phyloP scores from a whole-genome alignment of 140 eudicot species.

The Stevia rebaudiana region DNA sequence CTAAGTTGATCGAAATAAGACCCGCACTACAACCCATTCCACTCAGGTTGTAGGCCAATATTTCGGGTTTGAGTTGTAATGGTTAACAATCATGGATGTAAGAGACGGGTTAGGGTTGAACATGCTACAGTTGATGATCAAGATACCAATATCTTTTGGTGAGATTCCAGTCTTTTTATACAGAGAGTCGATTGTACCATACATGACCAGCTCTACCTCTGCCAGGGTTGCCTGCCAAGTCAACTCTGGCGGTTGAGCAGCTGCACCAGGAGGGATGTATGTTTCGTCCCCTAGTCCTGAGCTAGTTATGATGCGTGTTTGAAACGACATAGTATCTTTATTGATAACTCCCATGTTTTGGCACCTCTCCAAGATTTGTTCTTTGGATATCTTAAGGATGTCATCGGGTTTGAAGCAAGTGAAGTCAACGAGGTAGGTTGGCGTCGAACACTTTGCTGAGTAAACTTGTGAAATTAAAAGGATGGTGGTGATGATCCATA shows the following conservation, averaged over 20 bases:
- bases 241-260: constrained; percentile 40
- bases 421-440: constrained; percentile 54
- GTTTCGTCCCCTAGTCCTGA: constrained; percentile 72
- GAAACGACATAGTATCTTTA: constrained; percentile 52
- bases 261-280: constrained; percentile 45
- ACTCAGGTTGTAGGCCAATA: constrained; percentile 48
- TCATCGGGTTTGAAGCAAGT: constrained; percentile 52
- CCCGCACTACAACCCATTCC: constrained; percentile 88
- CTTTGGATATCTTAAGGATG: background rate
- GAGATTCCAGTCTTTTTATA: constrained; percentile 37
- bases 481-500: constrained; percentile 29
- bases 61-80: constrained; percentile 44
- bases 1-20: constrained; percentile 55
- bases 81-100: constrained; percentile 70
- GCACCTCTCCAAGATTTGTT: constrained; percentile 4
- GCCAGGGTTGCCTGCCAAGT: constrained; percentile 42
- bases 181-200: constrained; percentile 50
- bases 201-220: constrained; percentile 66
- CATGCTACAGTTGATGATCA: constrained; percentile 63
- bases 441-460: constrained; percentile 49
- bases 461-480: constrained; percentile 28
- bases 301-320: constrained; percentile 32
- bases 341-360: constrained; percentile 38
- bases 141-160: constrained; percentile 51
- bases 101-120: constrained; percentile 71